Conservation (phyloP, 371 early-diverging fungal genomes). For the Rhizopus microsporus region DNA sequence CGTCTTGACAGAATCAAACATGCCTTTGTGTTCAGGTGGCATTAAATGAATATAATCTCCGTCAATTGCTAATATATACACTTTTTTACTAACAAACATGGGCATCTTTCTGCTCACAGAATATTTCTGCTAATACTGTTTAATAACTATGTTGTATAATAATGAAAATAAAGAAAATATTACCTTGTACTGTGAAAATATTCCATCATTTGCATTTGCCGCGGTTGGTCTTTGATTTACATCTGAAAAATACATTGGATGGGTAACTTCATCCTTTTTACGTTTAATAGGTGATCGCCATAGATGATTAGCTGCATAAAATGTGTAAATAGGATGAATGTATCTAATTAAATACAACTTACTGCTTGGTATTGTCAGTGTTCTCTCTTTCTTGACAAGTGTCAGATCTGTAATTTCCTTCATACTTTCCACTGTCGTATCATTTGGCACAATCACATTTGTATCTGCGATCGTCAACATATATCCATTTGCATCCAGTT, state of each 20-base stretch:
- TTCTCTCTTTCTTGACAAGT: conserved; percentile 65
- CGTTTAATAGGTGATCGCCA: conserved; percentile 54
- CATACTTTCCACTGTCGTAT: conserved; percentile 75
- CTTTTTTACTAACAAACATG: conserved; percentile 82
- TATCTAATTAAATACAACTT: conserved; percentile 17
- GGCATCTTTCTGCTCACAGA: conserved; percentile 77
- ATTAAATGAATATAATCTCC: conserved; percentile 92
- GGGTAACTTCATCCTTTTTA: conserved; percentile 44
- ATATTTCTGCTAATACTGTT: conserved; percentile 41
- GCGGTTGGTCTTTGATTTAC: conserved; percentile 22
- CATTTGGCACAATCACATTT: conserved; percentile 73
- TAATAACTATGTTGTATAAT: not conserved
- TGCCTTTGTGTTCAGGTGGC: conserved; percentile 80
- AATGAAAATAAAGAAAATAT: too few relatives aligned
- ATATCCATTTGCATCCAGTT: conserved; percentile 80
- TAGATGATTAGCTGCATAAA: conserved; percentile 34
- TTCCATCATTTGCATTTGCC: conserved; percentile 33
- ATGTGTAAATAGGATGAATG: not conserved
- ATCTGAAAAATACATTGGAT: conserved; percentile 40
- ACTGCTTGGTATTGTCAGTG: conserved; percentile 59
- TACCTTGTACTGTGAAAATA: conserved; percentile 50
- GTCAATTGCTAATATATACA: conserved; percentile 89
- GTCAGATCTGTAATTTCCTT: conserved; percentile 68
- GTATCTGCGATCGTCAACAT: conserved; percentile 79
- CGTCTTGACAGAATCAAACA: conserved; percentile 84